Base-by-base conservation (phyloP, 2,329 filamentous ascomycete genomes). In the Gremmenia infestans region DNA sequence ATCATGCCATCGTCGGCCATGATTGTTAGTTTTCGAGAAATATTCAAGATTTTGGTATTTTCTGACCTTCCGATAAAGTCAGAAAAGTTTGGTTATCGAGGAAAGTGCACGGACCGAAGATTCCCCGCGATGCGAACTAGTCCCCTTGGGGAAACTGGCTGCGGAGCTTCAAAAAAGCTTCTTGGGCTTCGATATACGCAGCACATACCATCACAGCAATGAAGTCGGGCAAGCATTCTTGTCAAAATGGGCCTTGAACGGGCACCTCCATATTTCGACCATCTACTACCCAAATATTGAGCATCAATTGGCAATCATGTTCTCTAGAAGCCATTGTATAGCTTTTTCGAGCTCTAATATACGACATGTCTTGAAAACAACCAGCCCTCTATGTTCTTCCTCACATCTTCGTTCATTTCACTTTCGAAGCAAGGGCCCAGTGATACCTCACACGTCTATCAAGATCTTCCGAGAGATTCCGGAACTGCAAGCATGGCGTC, bases 1-100 rank as follows among this genome's bases (percentile, higher is more conserved):
- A 97, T 81, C 83, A 99, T 88, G 64, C 91, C 91, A 85, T 96
- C 89, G 77, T 97, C 92, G 51, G 89, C 89, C 92, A 97, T 97
- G 51, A 42, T 56, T 65, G 60, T 57, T 57, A 42, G 46, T 40
- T 48, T 45, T 39, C 23, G 23, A 39, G 8, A 17, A 28, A 48
- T 47, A 12, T 49, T 50, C 42, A 19, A 11, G n/a, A 23, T 17
- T 22, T 53, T 25, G 22, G 48, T 40, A 47, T 39, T 55, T 36
- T 51, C 22, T 53, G 25, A 32, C 19, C 48, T 19, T 47, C n/a
- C 23, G 56, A 40, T 48, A 32, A 58, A 53, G 39, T 56, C 59
- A 36, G 59, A 57, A 66, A 64, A 64, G 60, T 57, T 59, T 59
- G 48, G 56, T 53, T 60, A 60, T 45, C 45, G 43, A 51, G 49